These are phyloP conservation scores for Ganoderma multipileum DNA, from an alignment of 1,284 basidiomycete species.

Conservation along the genomic window DNA sequence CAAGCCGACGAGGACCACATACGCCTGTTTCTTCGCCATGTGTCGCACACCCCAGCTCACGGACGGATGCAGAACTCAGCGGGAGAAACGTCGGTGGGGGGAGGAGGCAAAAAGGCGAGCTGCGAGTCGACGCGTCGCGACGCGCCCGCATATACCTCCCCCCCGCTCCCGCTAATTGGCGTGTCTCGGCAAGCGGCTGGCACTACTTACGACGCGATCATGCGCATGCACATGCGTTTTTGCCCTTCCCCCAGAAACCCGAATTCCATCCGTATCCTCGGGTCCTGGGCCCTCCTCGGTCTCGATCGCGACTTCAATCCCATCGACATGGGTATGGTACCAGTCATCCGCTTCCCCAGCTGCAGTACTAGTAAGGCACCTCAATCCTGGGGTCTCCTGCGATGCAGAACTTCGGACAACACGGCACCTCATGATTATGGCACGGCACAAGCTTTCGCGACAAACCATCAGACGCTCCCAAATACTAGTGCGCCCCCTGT, in stretches of 20 bases:
- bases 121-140: conserved; percentile 1
- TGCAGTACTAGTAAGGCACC: too few relatives aligned
- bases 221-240: not conserved
- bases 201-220: conserved; percentile 3
- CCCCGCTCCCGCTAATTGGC: not conserved
- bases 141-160: not conserved
- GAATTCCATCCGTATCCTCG: not conserved
- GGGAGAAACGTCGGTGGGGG: not conserved
- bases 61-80: not conserved
- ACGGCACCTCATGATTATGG: too few relatives aligned
- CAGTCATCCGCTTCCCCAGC: too few relatives aligned
- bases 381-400: too few relatives aligned
- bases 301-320: not conserved
- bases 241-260: not conserved
- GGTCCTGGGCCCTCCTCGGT: not conserved
- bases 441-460: not conserved
- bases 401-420: too few relatives aligned
- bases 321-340: too few relatives aligned
- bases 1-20: conserved; percentile 54
- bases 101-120: conserved; percentile 6
- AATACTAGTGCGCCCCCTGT: not conserved
- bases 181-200: conserved; percentile 8
- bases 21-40: conserved; percentile 41
- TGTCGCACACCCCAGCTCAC: not conserved
- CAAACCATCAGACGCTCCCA: not conserved